Evolutionary conservation across 2,329 filamentous ascomycete species (phyloP).

Genomic region (Lachnellula suecica): DNA sequence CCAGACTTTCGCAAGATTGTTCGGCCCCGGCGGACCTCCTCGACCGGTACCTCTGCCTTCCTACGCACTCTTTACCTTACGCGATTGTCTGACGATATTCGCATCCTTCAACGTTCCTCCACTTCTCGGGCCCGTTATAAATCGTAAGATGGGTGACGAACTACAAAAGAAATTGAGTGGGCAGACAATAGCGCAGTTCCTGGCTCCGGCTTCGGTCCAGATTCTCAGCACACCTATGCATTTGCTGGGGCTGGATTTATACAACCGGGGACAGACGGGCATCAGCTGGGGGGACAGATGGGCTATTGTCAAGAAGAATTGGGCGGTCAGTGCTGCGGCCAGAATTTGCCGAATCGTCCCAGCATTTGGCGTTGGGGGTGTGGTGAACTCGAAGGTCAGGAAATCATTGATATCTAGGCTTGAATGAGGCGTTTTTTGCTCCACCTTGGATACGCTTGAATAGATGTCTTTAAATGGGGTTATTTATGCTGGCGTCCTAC

Average conservation of each 20-base stretch:
- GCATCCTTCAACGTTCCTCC: slow-evolving; percentile 89
- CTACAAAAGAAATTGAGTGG: slow-evolving; percentile 50
- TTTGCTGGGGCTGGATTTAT: slow-evolving; percentile 80
- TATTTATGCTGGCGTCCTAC: background rate
- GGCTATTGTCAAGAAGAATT: slow-evolving; percentile 69
- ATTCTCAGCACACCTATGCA: slow-evolving; percentile 80
- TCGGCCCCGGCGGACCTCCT: slow-evolving; percentile 60
- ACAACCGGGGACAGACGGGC: slow-evolving; percentile 61
- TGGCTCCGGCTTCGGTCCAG: slow-evolving; percentile 77
- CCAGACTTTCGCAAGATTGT: slow-evolving; percentile 78
- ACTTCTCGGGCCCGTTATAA: slow-evolving; percentile 69
- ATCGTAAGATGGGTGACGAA: slow-evolving; percentile 51
- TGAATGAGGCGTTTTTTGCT: slow-evolving; percentile 30
- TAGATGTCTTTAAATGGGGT: background rate
- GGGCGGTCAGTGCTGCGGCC: slow-evolving; percentile 70
- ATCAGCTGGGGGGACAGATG: slow-evolving; percentile 59
- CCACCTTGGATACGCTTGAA: background rate
- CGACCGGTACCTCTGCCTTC: slow-evolving; percentile 66
- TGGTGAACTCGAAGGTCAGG: slow-evolving; percentile 76
- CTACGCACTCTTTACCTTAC: slow-evolving; percentile 75
- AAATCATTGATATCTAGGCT: slow-evolving; percentile 64
- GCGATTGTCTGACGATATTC: slow-evolving; percentile 88
- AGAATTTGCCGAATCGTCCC: slow-evolving; percentile 83
- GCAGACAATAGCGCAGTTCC: slow-evolving; percentile 72
- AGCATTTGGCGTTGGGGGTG: slow-evolving; percentile 84